Conservation (phyloP, 1,284 basidiomycete genomes). For the Leccinum variabile region DNA sequence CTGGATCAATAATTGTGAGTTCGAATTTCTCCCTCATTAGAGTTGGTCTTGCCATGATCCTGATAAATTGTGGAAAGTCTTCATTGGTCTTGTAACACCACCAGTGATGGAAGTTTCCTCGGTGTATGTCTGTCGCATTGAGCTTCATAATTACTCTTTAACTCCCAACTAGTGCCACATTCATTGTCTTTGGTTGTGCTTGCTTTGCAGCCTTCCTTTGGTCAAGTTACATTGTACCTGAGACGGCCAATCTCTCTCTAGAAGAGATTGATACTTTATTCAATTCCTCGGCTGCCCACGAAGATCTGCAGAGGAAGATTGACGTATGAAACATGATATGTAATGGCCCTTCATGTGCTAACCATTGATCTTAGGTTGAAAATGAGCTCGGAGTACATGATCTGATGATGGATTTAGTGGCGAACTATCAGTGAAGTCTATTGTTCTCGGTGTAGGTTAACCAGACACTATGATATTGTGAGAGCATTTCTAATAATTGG, state of each 20-base stretch:
- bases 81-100: constrained; percentile 81
- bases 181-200: constrained; percentile 63
- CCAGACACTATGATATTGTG: background rate
- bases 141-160: background rate
- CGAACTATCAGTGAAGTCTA: constrained; percentile 10
- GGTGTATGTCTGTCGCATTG: constrained; percentile 39
- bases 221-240: constrained; percentile 68
- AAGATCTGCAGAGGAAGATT: constrained; percentile 41
- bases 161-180: constrained; percentile 53
- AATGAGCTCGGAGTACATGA: constrained; percentile 39
- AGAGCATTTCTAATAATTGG: background rate
- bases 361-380: constrained; percentile 37
- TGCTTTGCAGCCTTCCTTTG: constrained; percentile 67
- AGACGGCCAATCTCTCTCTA: constrained; percentile 73
- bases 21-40: background rate
- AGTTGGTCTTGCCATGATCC: background rate
- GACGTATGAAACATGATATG: constrained; percentile 16
- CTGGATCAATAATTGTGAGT: constrained; percentile 78
- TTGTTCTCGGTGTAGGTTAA: background rate
- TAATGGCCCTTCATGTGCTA: constrained; percentile 1
- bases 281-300: constrained; percentile 52
- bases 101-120: constrained; percentile 64
- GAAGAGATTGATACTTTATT: constrained; percentile 78
- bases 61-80: constrained; percentile 46
- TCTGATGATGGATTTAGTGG: constrained; percentile 28